Evolutionary conservation across 768 basidiomycete genomes (phyloP), one percentile per base, ranked within the genome.

Genomic region (Termitomyces sp.): DNA sequence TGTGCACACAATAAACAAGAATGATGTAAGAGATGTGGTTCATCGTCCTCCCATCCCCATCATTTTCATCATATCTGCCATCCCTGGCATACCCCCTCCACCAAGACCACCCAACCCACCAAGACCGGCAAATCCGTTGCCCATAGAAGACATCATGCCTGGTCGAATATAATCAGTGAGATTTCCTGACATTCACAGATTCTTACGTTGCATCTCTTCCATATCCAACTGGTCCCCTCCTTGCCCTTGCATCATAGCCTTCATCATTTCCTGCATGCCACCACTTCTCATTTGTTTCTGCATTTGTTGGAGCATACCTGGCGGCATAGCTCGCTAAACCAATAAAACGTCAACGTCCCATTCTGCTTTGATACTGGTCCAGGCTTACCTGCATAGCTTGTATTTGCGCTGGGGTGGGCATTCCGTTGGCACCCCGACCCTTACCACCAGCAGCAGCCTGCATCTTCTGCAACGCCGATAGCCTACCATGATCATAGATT

Each of bases 181-280:
- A 26, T 12, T 13, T 12, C 35, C n/a, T 30, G 32, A 13, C 9
- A 26, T 51, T 20, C 49, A 43, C 7, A n/a, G 30, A 42, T 57
- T 18, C 82, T 62, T 72, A 88, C 92, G 82, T 74, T 94, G 91
- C 91, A 95, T 93, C 70, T 96, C 93, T 59, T 92, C 90, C 89
- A 96, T 90, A 67, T 94, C 93, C 53, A 87, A 77, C 68, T 93
- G 86, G 66, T 94, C 94, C 12, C 91, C 91, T 54, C 90, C 92
- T 64, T 91, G 87, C 10, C 93, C 91, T 65, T 94, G 92, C 90
- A 97, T 94, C 92, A 98, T 94, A 28, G 90, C 87, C 69, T 90
- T 91, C 94, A 96, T 94, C 93, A 96, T 96, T 65, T 96, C 94
- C 70, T 94, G 91, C 86, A 97, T 89, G 46, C 92, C 92, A 22